These are phyloP conservation scores for Pleodorina starrii DNA, from an alignment of 139 green algal genomes.

Conservation along the genomic window DNA sequence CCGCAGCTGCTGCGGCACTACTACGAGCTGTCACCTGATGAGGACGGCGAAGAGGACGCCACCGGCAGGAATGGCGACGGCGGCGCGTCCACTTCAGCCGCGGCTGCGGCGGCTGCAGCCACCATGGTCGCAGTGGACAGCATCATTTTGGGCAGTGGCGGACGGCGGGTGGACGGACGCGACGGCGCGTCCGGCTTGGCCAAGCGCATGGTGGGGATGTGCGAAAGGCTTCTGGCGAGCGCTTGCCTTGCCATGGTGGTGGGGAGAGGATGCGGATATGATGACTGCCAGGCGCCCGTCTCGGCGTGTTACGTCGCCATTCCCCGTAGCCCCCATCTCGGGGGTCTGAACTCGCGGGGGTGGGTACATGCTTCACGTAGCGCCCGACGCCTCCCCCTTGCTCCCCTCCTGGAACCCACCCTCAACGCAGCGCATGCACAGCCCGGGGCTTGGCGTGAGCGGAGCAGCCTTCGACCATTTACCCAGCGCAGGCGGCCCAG, in stretches of 20 bases:
- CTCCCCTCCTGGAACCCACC: too few species aligned
- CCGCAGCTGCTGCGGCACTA: conserved; percentile 38
- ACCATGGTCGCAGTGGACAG: conserved; percentile 6
- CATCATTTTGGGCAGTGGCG: neutral
- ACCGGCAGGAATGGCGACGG: neutral
- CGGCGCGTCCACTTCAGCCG: neutral
- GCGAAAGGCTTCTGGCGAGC: too few species aligned
- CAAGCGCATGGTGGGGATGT: conserved; percentile 34
- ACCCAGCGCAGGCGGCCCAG: neutral
- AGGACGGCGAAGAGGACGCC: neutral
- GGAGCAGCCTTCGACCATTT: neutral
- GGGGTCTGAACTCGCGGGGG: too few species aligned
- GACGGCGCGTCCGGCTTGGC: neutral
- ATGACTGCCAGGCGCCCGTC: too few species aligned
- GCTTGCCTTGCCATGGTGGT: too few species aligned
- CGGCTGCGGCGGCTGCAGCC: neutral
- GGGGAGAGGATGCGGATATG: too few species aligned
- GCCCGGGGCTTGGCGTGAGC: neutral
- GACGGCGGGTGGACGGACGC: neutral
- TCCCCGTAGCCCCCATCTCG: too few species aligned
- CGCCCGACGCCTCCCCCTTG: too few species aligned
- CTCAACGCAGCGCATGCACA: conserved; percentile 7
- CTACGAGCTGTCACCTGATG: conserved; percentile 21
- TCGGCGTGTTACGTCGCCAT: too few species aligned
- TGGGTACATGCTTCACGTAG: too few species aligned